phyloP scores from a whole-genome alignment of 2,329 filamentous ascomycete genomes.

The Trichoderma sp. region DNA sequence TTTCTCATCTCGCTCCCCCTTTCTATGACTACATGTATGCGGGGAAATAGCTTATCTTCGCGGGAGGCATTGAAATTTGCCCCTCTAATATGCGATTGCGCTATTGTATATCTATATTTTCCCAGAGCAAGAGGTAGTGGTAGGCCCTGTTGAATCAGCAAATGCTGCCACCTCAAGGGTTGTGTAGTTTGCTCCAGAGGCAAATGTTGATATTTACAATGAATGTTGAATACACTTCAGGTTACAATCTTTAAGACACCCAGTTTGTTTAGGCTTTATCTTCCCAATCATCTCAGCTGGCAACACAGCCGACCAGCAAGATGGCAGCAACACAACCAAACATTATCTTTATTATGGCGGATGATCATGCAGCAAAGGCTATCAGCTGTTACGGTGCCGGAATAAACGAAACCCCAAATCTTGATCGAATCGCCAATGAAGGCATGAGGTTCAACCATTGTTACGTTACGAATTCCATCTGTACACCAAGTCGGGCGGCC shows the following conservation, averaged over 20 bases:
- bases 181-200: not conserved
- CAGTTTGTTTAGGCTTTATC: not conserved
- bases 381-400: not conserved
- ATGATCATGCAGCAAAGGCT: not conserved
- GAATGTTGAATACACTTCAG: not conserved
- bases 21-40: not conserved
- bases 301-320: not conserved
- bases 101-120: not conserved
- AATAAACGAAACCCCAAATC: not conserved
- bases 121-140: not conserved
- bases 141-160: not conserved
- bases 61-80: not conserved
- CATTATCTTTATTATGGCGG: not conserved
- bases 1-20: not conserved
- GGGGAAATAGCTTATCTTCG: not conserved
- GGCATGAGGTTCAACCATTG: not conserved
- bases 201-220: not conserved
- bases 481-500: not conserved
- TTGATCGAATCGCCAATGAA: not conserved
- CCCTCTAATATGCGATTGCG: not conserved
- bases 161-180: not conserved
- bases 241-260: not conserved
- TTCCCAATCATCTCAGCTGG: not conserved
- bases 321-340: not conserved
- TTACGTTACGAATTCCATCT: not conserved